These are phyloP conservation scores for Aureobasidium leucospermi DNA, from an alignment of 2,329 filamentous ascomycete genomes.

Conservation along the genomic window DNA sequence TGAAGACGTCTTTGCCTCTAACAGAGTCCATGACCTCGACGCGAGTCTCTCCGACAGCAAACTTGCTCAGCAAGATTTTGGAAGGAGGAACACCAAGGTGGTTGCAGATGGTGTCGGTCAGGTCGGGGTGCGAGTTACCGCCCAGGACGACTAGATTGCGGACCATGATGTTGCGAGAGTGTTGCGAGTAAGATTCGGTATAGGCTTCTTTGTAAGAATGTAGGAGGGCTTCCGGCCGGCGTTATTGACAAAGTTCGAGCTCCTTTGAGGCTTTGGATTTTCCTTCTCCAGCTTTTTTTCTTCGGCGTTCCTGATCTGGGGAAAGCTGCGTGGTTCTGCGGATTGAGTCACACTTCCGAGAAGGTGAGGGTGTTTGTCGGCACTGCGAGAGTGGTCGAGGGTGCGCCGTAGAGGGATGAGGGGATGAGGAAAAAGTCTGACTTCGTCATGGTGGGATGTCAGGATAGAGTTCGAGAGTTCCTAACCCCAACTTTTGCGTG, in stretches of 20 bases:
- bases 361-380: not conserved
- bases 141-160: slow-evolving; percentile 91
- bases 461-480: slow-evolving; percentile 3
- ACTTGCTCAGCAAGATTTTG: slow-evolving; percentile 80
- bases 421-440: not conserved
- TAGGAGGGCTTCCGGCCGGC: not conserved
- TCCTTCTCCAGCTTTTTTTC: not conserved
- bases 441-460: slow-evolving; percentile 14
- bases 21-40: slow-evolving; percentile 96
- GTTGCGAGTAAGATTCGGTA: not conserved
- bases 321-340: not conserved
- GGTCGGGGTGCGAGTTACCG: slow-evolving; percentile 82
- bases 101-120: slow-evolving; percentile 81
- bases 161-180: slow-evolving; percentile 54
- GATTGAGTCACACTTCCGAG: not conserved
- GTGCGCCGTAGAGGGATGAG: not conserved
- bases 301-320: not conserved
- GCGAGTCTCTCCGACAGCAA: slow-evolving; percentile 88
- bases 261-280: not conserved
- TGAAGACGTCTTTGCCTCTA: slow-evolving; percentile 96
- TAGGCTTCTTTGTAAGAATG: not conserved
- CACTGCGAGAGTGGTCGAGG: not conserved
- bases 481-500: not conserved
- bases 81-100: slow-evolving; percentile 81
- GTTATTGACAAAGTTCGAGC: not conserved